These are phyloP conservation scores for Yamadazyma membranifaciens DNA, from an alignment of 1,139 yeast species.

Conservation along the genomic window DNA sequence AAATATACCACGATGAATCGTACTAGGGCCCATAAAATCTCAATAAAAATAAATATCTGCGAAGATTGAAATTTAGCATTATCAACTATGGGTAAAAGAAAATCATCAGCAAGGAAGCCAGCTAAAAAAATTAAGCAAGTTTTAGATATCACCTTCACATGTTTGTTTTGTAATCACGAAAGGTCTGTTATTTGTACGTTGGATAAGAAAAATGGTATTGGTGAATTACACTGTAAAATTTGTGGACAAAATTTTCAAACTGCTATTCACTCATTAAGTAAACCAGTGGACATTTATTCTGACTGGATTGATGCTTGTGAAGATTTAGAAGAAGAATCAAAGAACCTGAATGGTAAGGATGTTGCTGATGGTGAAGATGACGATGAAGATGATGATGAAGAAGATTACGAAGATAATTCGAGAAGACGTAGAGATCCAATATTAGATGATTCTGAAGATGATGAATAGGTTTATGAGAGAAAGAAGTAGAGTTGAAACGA, in stretches of 20 bases:
- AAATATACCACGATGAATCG: not conserved
- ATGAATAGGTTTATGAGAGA: slow-evolving; percentile 11
- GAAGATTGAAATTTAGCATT: too few species aligned
- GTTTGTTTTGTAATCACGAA: slow-evolving; percentile 95
- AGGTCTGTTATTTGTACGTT: slow-evolving; percentile 83
- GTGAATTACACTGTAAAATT: slow-evolving; percentile 83
- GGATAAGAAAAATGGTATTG: slow-evolving; percentile 85
- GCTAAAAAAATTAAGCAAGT: slow-evolving; percentile 75
- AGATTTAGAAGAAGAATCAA: slow-evolving; percentile 76
- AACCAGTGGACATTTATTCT: slow-evolving; percentile 91
- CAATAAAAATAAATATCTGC: too few species aligned
- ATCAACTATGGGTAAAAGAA: slow-evolving; percentile 73
- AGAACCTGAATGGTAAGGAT: slow-evolving; percentile 21
- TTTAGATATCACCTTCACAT: slow-evolving; percentile 82
- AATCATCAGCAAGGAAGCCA: slow-evolving; percentile 84
- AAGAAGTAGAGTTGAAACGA: too few species aligned
- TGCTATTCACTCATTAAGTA: slow-evolving; percentile 75
- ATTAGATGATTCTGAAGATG: slow-evolving; percentile 28
- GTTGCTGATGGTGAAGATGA: slow-evolving; percentile 27
- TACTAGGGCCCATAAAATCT: too few species aligned
- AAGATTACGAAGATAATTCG: slow-evolving; percentile 4
- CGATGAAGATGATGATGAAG: slow-evolving; percentile 32
- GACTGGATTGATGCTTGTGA: slow-evolving; percentile 99
- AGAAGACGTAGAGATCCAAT: slow-evolving; percentile 16
- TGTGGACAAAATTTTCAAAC: slow-evolving; percentile 96